Conservation (phyloP, 148 eudicot genomes). For the Rhododendron henanense region DNA sequence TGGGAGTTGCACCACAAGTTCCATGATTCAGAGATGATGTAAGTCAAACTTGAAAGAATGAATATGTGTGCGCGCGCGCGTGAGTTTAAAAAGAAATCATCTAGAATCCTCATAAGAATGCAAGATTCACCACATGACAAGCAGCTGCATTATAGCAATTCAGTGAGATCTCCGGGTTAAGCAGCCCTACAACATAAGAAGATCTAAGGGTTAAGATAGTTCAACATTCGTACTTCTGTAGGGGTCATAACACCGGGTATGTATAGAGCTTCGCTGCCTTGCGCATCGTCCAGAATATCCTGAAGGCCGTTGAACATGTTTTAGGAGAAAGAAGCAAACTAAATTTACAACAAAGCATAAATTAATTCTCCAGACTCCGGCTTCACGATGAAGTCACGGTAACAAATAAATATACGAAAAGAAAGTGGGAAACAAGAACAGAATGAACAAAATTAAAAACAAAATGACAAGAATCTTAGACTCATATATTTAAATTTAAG, state of each 20-base stretch:
- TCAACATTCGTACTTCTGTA: conserved; percentile 54
- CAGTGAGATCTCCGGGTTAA: not conserved
- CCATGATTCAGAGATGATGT: not conserved
- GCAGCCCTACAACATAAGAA: not conserved
- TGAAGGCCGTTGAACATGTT: conserved; percentile 17
- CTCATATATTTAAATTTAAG: not conserved
- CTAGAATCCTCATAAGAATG: not conserved
- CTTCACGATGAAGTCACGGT: not conserved
- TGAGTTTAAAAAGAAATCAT: not conserved
- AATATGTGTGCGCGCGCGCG: not conserved
- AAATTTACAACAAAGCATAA: not conserved
- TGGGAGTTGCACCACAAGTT: not conserved
- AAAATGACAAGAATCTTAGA: not conserved
- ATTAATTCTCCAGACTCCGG: not conserved
- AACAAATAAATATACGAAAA: not conserved
- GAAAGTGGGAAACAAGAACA: not conserved
- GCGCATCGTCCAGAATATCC: conserved; percentile 49
- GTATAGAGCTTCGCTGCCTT: conserved; percentile 49
- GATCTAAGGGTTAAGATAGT: not conserved
- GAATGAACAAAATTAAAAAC: not conserved
- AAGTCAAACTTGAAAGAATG: not conserved
- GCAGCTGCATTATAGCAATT: not conserved
- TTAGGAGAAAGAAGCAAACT: not conserved
- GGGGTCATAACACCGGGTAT: conserved; percentile 97
- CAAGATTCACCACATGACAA: not conserved